Evolutionary conservation across 2,329 filamentous ascomycete species (phyloP), one percentile per base, ranked within the genome.

Genomic region (Fusarium citri): DNA sequence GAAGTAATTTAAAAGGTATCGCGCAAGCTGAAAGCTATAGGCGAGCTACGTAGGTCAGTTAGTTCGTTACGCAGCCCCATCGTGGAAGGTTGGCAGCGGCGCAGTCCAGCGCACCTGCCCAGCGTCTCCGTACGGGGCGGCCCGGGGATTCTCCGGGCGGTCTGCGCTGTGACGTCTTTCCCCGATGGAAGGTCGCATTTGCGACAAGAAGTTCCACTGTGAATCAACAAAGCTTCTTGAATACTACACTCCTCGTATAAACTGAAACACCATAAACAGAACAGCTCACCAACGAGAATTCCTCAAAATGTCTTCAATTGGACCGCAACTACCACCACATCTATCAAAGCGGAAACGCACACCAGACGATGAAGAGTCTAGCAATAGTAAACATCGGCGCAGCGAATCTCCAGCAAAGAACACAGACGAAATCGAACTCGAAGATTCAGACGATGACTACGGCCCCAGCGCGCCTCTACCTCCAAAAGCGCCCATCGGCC

Each of bases 251-350:
- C 59, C 66, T 62, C 26, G 34, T 45, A 47, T 62, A 46, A 25
- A 48, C 42, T 59, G 48, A 58, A 51, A 61, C 60, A 50, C 49
- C 46, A 7, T 30, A 49, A 41, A 42, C n/a, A 61, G 31, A 26
- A 23, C 40, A 16, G 10, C 6, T 16, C 37, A 45, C 34, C 26
- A 30, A 22, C 23, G 20, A 55, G 25, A 62, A 47, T 34, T 53
- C 47, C 28, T 25, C 82, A 74, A 41, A 25, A 93, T 93, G 91
- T 83, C 89, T 53, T 89, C 88, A 34, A 89, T 93, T 75, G 91
- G 92, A 8, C 92, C 92, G 16, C 84, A 89, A 64, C 79, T 94
- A 25, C 92, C 92, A 15, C 85, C 91, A 7, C 88, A 92, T 66
- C 84, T 91, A 43, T 76, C 87, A 34, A 91, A 91, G 78, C 85